Evolutionary conservation across 306 rosid species (phyloP), one percentile per base, ranked within the genome.

Genomic region (Vicia villosa): DNA sequence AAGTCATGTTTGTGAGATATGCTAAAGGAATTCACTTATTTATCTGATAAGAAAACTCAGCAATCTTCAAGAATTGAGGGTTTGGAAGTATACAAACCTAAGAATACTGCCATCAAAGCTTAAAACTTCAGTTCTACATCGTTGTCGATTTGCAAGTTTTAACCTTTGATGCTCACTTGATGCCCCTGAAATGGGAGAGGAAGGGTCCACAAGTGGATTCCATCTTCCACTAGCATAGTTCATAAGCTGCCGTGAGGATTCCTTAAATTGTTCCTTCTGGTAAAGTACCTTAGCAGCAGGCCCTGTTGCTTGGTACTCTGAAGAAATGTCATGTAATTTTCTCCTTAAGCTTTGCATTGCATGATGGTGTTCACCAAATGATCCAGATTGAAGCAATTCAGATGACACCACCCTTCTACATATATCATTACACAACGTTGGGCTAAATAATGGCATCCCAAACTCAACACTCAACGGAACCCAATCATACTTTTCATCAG

Each of bases 31-130:
- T 8, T 14, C 19, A 52, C 32, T 56, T 30, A 26, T 62, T 74
- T 28, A 52, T 68, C 74, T 57, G 56, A 52, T 12, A 46, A 69
- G 67, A 70, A 72, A 60, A 57, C 34, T 54, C 61, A 38, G 57
- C 60, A 68, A 75, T 49, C 11, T 70, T 65, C 63, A 68, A 74
- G 36, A 60, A 46, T 17, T 28, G 46, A 66, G 55, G 30, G 49
- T 60, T 15, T n/a, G 62, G 22, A 70, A 66, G 68, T 42, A 72
- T 30, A 78, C 73, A 73, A 83, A 70, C 85, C 81, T 69, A 58
- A 94, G 96, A 80, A 89, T 89, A 88, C 88, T 83, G 20, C 99
- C 99, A 82, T 94, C 99, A 52, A 94, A 94, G 89, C 99, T 89
- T 86, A 94, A 89, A 68, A 94, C 95, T 83, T 91, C 97, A 46